Evolutionary conservation across 805 yeast species (phyloP).

Genomic region (Phaffomyces antillensis): DNA sequence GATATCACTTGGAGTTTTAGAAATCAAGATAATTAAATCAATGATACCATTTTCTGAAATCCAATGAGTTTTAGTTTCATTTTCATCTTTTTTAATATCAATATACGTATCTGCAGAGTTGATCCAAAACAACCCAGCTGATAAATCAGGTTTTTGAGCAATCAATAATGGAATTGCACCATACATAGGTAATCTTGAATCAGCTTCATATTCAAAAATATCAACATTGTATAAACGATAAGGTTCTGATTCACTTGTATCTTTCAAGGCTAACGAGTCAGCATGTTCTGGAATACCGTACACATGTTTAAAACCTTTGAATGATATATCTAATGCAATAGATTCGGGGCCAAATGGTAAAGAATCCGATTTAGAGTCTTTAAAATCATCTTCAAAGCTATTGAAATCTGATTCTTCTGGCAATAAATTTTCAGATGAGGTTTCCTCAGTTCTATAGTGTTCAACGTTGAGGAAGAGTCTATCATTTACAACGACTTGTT

Average conservation of each 20-base stretch:
- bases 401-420: slow-evolving; percentile 60
- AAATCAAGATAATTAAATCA: slow-evolving; percentile 67
- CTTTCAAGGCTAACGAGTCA: slow-evolving; percentile 64
- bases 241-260: slow-evolving; percentile 60
- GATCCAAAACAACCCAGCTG: slow-evolving; percentile 84
- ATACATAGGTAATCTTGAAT: slow-evolving; percentile 85
- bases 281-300: slow-evolving; percentile 99
- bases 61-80: slow-evolving; percentile 66
- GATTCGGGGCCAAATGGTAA: slow-evolving; percentile 87
- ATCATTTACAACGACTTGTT: slow-evolving; percentile 59
- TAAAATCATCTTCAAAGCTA: slow-evolving; percentile 64
- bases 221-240: slow-evolving; percentile 90
- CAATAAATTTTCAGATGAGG: slow-evolving; percentile 34
- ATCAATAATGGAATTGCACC: slow-evolving; percentile 89
- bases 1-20: slow-evolving; percentile 47
- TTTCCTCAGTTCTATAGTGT: slow-evolving; percentile 53
- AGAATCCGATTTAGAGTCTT: slow-evolving; percentile 57
- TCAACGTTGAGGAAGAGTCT: slow-evolving; percentile 71
- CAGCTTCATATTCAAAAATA: slow-evolving; percentile 85
- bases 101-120: slow-evolving; percentile 91
- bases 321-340: slow-evolving; percentile 68
- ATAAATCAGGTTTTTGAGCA: slow-evolving; percentile 48
- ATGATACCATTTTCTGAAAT: slow-evolving; percentile 84
- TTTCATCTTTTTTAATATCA: slow-evolving; percentile 45
- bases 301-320: slow-evolving; percentile 53